These are phyloP conservation scores for Micractinium sp. DNA, from an alignment of 139 green algal genomes.

Conservation along the genomic window DNA sequence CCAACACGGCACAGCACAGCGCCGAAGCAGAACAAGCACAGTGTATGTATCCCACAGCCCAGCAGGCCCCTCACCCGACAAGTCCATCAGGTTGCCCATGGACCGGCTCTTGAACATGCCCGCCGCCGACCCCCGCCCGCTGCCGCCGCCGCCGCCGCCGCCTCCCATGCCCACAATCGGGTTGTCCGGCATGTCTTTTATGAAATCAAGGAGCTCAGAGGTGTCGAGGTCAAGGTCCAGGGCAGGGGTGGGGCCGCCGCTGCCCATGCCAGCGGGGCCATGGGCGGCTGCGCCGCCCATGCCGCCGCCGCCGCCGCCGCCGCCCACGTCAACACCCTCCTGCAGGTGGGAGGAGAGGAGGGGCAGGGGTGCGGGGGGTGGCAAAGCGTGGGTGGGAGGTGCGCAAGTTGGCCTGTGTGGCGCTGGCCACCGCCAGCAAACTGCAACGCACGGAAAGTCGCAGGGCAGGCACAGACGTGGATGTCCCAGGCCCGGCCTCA, in stretches of 20 bases:
- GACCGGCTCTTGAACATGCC: slow-evolving; percentile 40
- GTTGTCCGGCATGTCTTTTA: slow-evolving; percentile 30
- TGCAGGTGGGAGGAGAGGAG: not conserved
- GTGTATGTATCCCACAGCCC: too few species aligned
- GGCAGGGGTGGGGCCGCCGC: not conserved
- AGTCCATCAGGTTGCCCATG: slow-evolving; percentile 26
- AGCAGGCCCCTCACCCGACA: not conserved
- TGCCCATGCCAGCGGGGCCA: not conserved
- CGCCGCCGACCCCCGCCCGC: not conserved
- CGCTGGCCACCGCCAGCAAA: too few species aligned
- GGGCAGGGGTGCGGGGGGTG: not conserved
- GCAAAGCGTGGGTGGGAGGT: too few species aligned
- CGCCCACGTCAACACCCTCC: not conserved
- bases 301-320: not conserved
- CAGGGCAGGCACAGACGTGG: too few species aligned
- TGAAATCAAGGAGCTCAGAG: slow-evolving; percentile 34
- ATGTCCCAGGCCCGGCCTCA: not conserved
- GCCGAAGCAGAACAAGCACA: too few species aligned
- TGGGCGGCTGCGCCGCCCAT: not conserved
- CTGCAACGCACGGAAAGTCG: too few species aligned
- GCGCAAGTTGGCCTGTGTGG: too few species aligned
- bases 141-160: not conserved
- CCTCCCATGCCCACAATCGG: not conserved
- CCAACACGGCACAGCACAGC: too few species aligned
- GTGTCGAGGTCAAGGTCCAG: slow-evolving; percentile 19